phyloP scores from a whole-genome alignment of 257 asterid genomes.

The Scutellaria minor region DNA sequence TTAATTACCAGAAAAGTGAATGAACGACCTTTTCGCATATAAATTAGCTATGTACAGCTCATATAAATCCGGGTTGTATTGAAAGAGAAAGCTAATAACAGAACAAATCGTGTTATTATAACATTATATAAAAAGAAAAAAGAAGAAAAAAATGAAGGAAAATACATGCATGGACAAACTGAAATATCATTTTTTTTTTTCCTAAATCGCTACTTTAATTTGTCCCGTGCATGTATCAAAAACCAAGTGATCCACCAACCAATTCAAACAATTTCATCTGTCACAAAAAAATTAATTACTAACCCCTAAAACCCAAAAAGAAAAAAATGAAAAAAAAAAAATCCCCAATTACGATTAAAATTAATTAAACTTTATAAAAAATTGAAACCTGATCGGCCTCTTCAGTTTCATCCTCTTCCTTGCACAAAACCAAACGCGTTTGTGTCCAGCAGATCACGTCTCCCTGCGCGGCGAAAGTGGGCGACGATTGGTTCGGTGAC shows the following conservation, averaged over 20 bases:
- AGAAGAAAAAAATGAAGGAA: conserved; percentile 1
- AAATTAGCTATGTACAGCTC: too few species aligned
- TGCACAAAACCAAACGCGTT: conserved; percentile 39
- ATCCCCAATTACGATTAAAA: too few species aligned
- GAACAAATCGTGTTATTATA: not conserved
- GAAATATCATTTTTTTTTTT: not conserved
- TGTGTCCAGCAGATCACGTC: conserved; percentile 35
- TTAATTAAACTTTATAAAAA: not conserved
- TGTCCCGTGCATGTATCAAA: conserved; percentile 23
- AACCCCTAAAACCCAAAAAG: not conserved
- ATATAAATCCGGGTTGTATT: too few species aligned
- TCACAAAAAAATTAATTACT: conserved; percentile 18
- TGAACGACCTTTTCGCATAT: too few species aligned
- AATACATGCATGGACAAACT: conserved; percentile 24
- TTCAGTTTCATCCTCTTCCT: conserved; percentile 31
- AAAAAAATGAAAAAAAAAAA: not conserved
- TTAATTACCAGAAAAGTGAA: too few species aligned
- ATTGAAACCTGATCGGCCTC: conserved; percentile 20
- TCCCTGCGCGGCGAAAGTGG: conserved; percentile 25
- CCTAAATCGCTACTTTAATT: not conserved
- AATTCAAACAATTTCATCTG: not conserved
- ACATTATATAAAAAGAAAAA: not conserved
- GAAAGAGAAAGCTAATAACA: not conserved
- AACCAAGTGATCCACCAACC: conserved; percentile 28
- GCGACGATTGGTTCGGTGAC: conserved; percentile 30